phyloP scores from a whole-genome alignment of 441 rosid genomes.

The Codiaeum variegatum region DNA sequence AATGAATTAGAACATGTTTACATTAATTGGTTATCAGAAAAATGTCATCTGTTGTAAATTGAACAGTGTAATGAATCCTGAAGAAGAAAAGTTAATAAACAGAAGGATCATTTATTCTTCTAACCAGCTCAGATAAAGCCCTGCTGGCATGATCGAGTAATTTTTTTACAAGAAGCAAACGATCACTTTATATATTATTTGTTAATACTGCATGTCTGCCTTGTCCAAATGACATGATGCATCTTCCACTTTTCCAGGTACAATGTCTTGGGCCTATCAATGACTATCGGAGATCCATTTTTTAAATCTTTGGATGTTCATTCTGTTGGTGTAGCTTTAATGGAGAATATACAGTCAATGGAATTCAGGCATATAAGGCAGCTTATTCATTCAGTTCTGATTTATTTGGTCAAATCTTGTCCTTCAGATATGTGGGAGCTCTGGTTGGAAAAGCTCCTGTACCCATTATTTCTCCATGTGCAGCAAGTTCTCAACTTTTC shows the following conservation, averaged over 20 bases:
- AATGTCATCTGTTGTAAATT: background rate
- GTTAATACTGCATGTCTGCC: background rate
- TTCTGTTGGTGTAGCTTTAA: slow-evolving; percentile 55
- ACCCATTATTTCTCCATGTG: slow-evolving; percentile 58
- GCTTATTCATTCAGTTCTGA: slow-evolving; percentile 68
- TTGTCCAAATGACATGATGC: slow-evolving; percentile 4
- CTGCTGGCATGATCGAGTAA: background rate
- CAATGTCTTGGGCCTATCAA: slow-evolving; percentile 79
- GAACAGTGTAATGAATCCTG: background rate
- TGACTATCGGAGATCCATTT: slow-evolving; percentile 81
- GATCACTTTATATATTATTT: background rate
- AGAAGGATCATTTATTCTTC: background rate
- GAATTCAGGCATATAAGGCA: slow-evolving; percentile 90
- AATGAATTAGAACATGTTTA: background rate
- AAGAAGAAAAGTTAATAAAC: background rate
- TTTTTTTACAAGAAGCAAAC: background rate
- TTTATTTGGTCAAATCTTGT: slow-evolving; percentile 61
- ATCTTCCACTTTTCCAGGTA: slow-evolving; percentile 53
- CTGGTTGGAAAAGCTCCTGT: slow-evolving; percentile 78
- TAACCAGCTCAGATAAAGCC: background rate
- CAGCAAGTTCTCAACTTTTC: slow-evolving; percentile 72
- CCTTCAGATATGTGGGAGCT: slow-evolving; percentile 72
- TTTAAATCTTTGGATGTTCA: slow-evolving; percentile 61
- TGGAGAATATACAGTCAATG: slow-evolving; percentile 91
- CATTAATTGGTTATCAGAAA: background rate